These are phyloP conservation scores for Agapanthus africanus DNA, from an alignment of 106 monocot species.

Conservation along the genomic window DNA sequence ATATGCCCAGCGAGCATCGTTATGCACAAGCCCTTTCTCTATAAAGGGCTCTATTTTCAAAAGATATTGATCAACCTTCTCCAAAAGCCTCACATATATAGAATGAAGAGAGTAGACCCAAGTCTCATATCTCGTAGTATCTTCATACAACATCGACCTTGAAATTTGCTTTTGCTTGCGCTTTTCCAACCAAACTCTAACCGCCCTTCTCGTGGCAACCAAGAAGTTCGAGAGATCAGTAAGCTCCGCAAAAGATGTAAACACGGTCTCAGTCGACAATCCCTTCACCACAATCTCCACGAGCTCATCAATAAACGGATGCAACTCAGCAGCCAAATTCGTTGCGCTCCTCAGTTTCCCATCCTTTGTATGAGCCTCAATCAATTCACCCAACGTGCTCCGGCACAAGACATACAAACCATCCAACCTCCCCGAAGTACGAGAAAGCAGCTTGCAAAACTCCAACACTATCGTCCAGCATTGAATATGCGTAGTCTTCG, in stretches of 20 bases:
- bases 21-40: slow-evolving; percentile 1
- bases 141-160: background rate
- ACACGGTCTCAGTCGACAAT: slow-evolving; percentile 5
- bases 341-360: background rate
- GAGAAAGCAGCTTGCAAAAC: slow-evolving; percentile 47
- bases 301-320: slow-evolving; percentile 38
- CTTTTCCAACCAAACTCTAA: slow-evolving; percentile 8
- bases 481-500: slow-evolving; percentile 8
- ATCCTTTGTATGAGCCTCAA: slow-evolving; percentile 14
- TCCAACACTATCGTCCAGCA: slow-evolving; percentile 43
- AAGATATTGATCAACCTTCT: slow-evolving; percentile 24
- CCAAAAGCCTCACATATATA: slow-evolving; percentile 34
- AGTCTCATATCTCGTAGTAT: slow-evolving; percentile 5
- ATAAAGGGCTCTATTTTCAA: slow-evolving; percentile 9
- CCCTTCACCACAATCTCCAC: slow-evolving; percentile 4
- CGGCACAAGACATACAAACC: slow-evolving; percentile 45
- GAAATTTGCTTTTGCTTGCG: slow-evolving; percentile 19
- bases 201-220: slow-evolving; percentile 14
- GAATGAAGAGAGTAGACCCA: slow-evolving; percentile 27
- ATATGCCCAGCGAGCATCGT: slow-evolving; percentile 11
- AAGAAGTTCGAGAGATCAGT: slow-evolving; percentile 42
- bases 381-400: slow-evolving; percentile 14
- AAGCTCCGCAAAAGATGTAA: background rate
- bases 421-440: slow-evolving; percentile 30
- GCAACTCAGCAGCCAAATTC: slow-evolving; percentile 23